phyloP scores from a whole-genome alignment of 257 asterid genomes.

The Ocimum tenuiflorum region DNA sequence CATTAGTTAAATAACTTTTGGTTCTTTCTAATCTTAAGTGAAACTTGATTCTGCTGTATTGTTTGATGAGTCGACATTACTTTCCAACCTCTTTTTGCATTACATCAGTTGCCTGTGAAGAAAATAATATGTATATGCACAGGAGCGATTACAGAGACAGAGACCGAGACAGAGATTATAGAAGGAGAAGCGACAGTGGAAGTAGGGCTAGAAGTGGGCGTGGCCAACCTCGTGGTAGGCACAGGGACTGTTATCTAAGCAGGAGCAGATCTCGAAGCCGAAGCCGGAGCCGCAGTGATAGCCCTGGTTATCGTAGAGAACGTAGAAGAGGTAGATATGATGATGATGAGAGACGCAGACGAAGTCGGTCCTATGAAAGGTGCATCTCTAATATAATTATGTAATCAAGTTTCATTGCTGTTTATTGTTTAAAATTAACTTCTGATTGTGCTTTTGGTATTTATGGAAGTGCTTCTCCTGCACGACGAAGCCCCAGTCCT shows the following conservation, averaged over 20 bases:
- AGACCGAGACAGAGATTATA: slow-evolving; percentile 58
- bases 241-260: slow-evolving; percentile 43
- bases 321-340: slow-evolving; percentile 73
- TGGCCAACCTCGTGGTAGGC: slow-evolving; percentile 57
- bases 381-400: slow-evolving; percentile 13
- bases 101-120: background rate
- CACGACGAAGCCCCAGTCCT: slow-evolving; percentile 63
- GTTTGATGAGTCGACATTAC: no score
- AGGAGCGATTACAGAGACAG: slow-evolving; percentile 51
- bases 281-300: slow-evolving; percentile 46
- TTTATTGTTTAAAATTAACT: slow-evolving; percentile 24
- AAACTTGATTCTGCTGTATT: background rate
- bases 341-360: slow-evolving; percentile 54
- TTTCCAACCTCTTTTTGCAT: background rate
- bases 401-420: background rate
- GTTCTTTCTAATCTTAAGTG: background rate
- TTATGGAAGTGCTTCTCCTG: slow-evolving; percentile 71
- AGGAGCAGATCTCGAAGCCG: slow-evolving; percentile 48
- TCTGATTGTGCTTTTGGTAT: slow-evolving; percentile 19
- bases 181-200: slow-evolving; percentile 71
- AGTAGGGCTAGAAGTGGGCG: slow-evolving; percentile 45
- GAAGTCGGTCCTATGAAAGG: slow-evolving; percentile 76
- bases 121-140: slow-evolving; percentile 19
- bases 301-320: slow-evolving; percentile 61
- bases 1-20: background rate